phyloP scores from a whole-genome alignment of 257 asterid genomes.

The Leptodermis oblonga region DNA sequence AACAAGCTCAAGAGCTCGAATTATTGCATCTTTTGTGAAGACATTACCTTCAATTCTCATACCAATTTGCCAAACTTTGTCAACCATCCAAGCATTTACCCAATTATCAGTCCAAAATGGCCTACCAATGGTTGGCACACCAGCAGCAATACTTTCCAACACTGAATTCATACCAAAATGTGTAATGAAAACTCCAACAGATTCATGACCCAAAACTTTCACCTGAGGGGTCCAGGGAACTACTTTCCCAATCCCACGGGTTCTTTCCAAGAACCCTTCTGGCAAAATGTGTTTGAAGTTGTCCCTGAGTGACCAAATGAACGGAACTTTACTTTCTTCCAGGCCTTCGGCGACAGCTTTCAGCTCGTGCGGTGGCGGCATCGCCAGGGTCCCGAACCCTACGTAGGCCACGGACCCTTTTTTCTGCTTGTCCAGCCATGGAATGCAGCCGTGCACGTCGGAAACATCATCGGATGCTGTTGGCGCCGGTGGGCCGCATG shows the following conservation, averaged over 20 bases:
- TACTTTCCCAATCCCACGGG: conserved; percentile 34
- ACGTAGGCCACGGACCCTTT: conserved; percentile 45
- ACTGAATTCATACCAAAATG: conserved; percentile 61
- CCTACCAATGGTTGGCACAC: conserved; percentile 57
- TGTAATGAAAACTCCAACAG: conserved; percentile 45
- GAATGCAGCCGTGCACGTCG: conserved; percentile 28
- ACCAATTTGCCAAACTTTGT: conserved; percentile 50
- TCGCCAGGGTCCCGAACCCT: conserved; percentile 46
- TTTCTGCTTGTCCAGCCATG: conserved; percentile 48
- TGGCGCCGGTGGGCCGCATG: conserved; percentile 21
- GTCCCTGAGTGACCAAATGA: conserved; percentile 58
- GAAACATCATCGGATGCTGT: background rate
- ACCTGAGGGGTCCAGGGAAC: conserved; percentile 57
- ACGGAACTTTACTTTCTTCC: conserved; percentile 42
- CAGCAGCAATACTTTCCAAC: conserved; percentile 41
- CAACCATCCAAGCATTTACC: conserved; percentile 46
- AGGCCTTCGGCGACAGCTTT: conserved; percentile 51
- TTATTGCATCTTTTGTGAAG: conserved; percentile 24
- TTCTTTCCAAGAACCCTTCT: conserved; percentile 35
- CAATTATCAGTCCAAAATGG: conserved; percentile 59
- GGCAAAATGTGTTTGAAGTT: conserved; percentile 15
- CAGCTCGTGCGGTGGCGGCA: conserved; percentile 50
- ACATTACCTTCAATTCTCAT: conserved; percentile 44
- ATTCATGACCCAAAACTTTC: conserved; percentile 34
- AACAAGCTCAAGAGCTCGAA: conserved; percentile 36